Evolutionary conservation across 2,329 filamentous ascomycete genomes (phyloP).

Genomic region (Periconia digitata): DNA sequence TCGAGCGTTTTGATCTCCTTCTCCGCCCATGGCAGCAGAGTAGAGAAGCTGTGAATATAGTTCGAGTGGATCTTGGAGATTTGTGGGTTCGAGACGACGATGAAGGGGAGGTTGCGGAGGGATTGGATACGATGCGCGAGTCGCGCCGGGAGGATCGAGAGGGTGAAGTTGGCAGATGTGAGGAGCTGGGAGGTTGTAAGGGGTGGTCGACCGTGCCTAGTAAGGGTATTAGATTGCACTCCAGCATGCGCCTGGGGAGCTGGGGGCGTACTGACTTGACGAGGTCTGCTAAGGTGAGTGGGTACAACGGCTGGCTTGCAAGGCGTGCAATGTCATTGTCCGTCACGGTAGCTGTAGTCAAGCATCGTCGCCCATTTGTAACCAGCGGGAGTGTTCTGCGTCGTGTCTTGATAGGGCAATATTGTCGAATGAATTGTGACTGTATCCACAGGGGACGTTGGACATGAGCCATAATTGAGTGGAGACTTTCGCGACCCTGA

Average conservation of each 20-base stretch:
- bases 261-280: conserved; percentile 70
- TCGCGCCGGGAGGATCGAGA: conserved; percentile 86
- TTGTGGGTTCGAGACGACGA: conserved; percentile 96
- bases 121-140: conserved; percentile 93
- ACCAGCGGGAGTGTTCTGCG: conserved; percentile 19
- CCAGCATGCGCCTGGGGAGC: background rate
- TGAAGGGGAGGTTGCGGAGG: conserved; percentile 90
- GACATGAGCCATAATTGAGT: conserved; percentile 29
- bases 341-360: conserved; percentile 50
- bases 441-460: conserved; percentile 40
- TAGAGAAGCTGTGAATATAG: conserved; percentile 90
- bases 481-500: background rate
- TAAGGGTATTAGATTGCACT: conserved; percentile 11
- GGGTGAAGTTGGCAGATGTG: conserved; percentile 91
- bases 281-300: conserved; percentile 82
- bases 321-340: conserved; percentile 79
- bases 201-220: conserved; percentile 76
- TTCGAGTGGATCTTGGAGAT: conserved; percentile 94
- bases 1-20: conserved; percentile 73
- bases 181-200: conserved; percentile 78
- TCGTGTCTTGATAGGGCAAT: conserved; percentile 28
- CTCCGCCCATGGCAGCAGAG: conserved; percentile 81
- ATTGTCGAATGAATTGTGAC: conserved; percentile 38
- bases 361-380: conserved; percentile 14
- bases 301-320: conserved; percentile 75